Percentiles rank a stretch among this genome's conserved stretches.
phyloP scores from a whole-genome alignment of 345 rosid species.

The Schrenkiella parvula region DNA sequence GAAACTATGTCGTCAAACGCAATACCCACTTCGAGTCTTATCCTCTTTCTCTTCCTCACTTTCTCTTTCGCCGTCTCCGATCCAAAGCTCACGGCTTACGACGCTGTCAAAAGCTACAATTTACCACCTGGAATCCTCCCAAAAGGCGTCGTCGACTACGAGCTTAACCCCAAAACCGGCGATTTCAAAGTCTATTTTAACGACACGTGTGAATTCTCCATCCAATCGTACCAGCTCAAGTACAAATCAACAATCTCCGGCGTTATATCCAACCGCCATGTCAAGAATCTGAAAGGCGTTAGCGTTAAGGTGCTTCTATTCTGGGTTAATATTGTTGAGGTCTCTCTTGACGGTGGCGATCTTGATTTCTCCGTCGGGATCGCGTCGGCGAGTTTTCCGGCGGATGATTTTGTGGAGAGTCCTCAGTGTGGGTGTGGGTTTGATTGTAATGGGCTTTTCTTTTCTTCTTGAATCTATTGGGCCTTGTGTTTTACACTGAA shows the following conservation, averaged over 20 bases:
- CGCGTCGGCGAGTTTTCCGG: conserved; percentile 49
- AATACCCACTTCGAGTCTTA: neutral
- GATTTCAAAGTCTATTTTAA: conserved; percentile 43
- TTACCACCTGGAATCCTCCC: conserved; percentile 71
- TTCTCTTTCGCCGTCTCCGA: neutral
- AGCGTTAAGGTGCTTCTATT: conserved; percentile 50
- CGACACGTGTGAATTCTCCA: conserved; percentile 42
- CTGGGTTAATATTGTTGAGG: conserved; percentile 55
- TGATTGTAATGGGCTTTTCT: conserved; percentile 42
- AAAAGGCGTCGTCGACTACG: conserved; percentile 49
- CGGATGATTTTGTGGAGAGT: conserved; percentile 52
- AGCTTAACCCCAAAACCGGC: conserved; percentile 51
- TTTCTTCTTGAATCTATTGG: conserved; percentile 16
- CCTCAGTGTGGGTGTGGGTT: conserved; percentile 93
- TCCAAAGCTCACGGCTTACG: conserved; percentile 42
- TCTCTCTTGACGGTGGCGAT: conserved; percentile 38
- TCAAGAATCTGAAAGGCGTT: conserved; percentile 50
- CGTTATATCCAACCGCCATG: conserved; percentile 37
- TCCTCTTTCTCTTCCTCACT: conserved; percentile 11
- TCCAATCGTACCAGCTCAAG: conserved; percentile 52
- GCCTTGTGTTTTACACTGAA: neutral
- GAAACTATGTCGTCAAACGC: conserved; percentile 14
- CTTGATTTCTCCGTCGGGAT: conserved; percentile 63
- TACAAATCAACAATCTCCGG: conserved; percentile 54
- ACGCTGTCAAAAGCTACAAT: conserved; percentile 42